These are phyloP conservation scores for Backusella psychrophila DNA, from an alignment of 192 early-diverging fungal genomes.

Conservation along the genomic window DNA sequence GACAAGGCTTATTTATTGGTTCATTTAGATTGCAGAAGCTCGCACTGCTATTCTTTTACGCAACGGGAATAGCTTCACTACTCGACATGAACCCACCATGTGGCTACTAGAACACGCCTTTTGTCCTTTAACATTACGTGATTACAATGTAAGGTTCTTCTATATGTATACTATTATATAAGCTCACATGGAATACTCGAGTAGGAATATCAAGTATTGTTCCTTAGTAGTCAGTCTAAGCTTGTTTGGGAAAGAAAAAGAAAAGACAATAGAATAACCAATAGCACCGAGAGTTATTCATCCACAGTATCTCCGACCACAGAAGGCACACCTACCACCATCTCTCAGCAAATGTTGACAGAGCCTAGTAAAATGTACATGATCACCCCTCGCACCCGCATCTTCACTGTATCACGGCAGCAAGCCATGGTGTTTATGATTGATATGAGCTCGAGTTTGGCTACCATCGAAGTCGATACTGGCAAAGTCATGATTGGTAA, in stretches of 20 bases:
- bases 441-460: conserved; percentile 68
- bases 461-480: conserved; percentile 47
- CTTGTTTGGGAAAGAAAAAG: conserved; percentile 11
- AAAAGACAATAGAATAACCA: conserved; percentile 6
- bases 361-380: conserved; percentile 29
- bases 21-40: conserved; percentile 22
- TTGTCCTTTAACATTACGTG: conserved; percentile 24
- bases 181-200: neutral
- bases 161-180: no score
- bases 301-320: neutral
- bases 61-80: conserved; percentile 12
- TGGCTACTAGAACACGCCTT: conserved; percentile 40
- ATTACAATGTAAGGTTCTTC: conserved; percentile 23
- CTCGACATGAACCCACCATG: conserved; percentile 31
- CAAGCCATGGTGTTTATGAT: conserved; percentile 68
- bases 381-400: conserved; percentile 66
- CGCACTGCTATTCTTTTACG: conserved; percentile 25
- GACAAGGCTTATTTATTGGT: neutral
- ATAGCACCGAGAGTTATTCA: neutral
- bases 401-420: conserved; percentile 53
- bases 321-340: neutral
- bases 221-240: neutral
- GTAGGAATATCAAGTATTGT: neutral
- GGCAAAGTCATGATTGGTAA: conserved; percentile 46
- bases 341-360: neutral